Percentiles rank a stretch among this genome's conserved stretches.
These are phyloP conservation scores for Colletotrichum destructivum DNA, from an alignment of 2,329 filamentous ascomycete species.

Conservation along the genomic window DNA sequence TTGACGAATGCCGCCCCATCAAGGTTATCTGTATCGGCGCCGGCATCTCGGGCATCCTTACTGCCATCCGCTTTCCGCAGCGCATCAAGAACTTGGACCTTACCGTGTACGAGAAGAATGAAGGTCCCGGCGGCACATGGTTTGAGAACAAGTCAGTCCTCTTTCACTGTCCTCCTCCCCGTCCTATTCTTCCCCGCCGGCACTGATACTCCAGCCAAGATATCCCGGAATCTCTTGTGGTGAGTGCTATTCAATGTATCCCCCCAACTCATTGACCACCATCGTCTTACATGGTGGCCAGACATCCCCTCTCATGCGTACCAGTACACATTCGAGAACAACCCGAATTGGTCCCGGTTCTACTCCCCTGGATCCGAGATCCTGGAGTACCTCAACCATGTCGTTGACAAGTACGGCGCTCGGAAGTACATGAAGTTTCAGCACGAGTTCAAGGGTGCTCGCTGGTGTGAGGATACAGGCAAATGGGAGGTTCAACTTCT, in stretches of 20 bases:
- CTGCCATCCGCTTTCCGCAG: neutral
- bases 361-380: conserved; percentile 18
- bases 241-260: no score
- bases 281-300: no score
- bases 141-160: conserved; percentile 36
- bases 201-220: no score
- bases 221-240: conserved; percentile 45
- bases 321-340: conserved; percentile 34
- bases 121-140: conserved; percentile 45
- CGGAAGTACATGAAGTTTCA: conserved; percentile 3
- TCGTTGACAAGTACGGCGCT: neutral
- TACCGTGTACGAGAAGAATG: conserved; percentile 48
- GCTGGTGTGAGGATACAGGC: neutral
- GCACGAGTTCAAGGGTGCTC: neutral
- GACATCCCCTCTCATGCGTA: conserved; percentile 45
- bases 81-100: conserved; percentile 40
- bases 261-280: no score
- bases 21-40: conserved; percentile 15
- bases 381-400: conserved; percentile 5
- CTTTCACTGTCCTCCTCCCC: no score
- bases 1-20: neutral
- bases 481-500: neutral
- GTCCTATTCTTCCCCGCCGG: no score
- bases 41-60: neutral
- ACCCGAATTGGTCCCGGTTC: conserved; percentile 23